phyloP scores from a whole-genome alignment of 495 filamentous ascomycete genomes.

The Cairneyella variabilis region DNA sequence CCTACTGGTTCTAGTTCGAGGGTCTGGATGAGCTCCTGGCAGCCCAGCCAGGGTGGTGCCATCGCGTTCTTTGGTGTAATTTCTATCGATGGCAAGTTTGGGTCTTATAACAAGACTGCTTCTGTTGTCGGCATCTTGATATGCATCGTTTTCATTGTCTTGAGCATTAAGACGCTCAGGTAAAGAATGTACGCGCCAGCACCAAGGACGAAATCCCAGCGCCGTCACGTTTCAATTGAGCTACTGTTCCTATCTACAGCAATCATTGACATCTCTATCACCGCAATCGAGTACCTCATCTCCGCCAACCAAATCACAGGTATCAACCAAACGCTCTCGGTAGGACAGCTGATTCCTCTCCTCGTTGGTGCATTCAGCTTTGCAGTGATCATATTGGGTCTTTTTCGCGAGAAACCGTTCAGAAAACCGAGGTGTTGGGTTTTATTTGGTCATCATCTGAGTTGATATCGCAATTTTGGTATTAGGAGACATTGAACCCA shows the following conservation, averaged over 20 bases:
- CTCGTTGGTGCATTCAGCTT: neutral
- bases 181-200: neutral
- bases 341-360: neutral
- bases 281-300: neutral
- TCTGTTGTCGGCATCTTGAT: neutral
- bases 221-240: neutral
- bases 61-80: neutral
- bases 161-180: neutral
- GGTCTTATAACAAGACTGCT: neutral
- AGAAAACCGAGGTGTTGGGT: neutral
- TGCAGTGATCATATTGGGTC: neutral
- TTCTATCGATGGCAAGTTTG: neutral
- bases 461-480: too few species aligned
- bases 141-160: neutral
- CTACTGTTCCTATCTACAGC: neutral
- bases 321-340: neutral
- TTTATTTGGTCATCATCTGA: neutral
- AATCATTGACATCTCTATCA: neutral
- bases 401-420: neutral
- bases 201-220: neutral
- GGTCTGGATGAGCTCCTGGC: neutral
- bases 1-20: neutral
- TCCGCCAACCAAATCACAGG: neutral
- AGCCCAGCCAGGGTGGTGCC: neutral
- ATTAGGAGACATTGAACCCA: too few species aligned